Conservation (phyloP, 2,329 filamentous ascomycete genomes). For the Pyrenochaeta sp. region DNA sequence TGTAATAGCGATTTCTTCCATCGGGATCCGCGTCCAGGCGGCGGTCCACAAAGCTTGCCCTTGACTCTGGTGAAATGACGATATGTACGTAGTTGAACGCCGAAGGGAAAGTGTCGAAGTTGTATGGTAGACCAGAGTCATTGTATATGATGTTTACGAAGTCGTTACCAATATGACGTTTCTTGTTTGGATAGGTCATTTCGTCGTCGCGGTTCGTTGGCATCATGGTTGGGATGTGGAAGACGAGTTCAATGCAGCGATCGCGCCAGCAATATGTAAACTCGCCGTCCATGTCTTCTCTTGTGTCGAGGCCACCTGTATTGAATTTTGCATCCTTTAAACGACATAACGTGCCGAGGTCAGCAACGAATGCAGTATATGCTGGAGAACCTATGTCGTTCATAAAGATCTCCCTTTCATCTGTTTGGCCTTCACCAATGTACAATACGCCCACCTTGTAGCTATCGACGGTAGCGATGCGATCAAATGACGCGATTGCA, state of each 20-base stretch:
- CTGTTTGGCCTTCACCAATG: conserved; percentile 83
- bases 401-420: conserved; percentile 83
- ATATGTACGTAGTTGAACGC: conserved; percentile 98
- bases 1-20: conserved; percentile 72
- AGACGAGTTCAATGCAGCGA: conserved; percentile 92
- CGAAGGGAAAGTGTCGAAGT: conserved; percentile 90
- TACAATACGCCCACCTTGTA: conserved; percentile 97
- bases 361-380: conserved; percentile 84
- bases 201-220: conserved; percentile 83
- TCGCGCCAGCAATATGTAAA: conserved; percentile 95
- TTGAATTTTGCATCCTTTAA: conserved; percentile 89
- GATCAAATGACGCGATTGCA: conserved; percentile 83
- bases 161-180: conserved; percentile 95
- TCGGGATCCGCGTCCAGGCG: conserved; percentile 53
- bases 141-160: conserved; percentile 99
- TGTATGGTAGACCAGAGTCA: conserved; percentile 88
- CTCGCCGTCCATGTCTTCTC: conserved; percentile 80
- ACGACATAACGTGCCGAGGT: conserved; percentile 81
- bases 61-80: conserved; percentile 87
- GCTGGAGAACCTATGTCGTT: conserved; percentile 88
- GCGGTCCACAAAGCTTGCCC: conserved; percentile 74
- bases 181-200: conserved; percentile 78
- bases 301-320: conserved; percentile 85
- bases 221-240: conserved; percentile 97
- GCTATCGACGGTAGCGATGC: conserved; percentile 87